phyloP scores from a whole-genome alignment of 2,329 filamentous ascomycete genomes.

The Sphaerostilbella broomeana region DNA sequence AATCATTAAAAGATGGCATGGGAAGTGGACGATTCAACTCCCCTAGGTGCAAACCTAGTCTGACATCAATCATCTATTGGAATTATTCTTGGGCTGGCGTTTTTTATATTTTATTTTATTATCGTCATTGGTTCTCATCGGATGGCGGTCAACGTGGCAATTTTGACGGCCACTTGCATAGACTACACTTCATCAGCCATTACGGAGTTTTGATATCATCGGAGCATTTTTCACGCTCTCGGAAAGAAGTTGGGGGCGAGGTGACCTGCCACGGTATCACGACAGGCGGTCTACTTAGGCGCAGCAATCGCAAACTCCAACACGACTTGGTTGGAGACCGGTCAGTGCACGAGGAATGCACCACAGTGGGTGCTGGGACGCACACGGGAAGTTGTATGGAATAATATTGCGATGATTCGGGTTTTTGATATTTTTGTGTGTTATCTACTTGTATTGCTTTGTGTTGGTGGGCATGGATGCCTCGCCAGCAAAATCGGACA shows the following conservation, averaged over 20 bases:
- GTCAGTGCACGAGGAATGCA: no score
- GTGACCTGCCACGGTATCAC: constrained; percentile 7
- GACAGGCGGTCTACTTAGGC: neutral
- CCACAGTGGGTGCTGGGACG: neutral
- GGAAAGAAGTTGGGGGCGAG: neutral
- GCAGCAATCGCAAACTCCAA: constrained; percentile 1
- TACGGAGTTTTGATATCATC: no score
- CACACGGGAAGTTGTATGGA: no score
- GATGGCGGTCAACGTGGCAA: constrained; percentile 1
- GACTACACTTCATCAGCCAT: constrained; percentile 9
- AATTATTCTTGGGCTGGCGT: no score
- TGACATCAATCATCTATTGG: constrained; percentile 2
- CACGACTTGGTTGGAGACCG: constrained; percentile 3
- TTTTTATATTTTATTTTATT: no score
- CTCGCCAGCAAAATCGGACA: no score
- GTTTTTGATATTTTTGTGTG: no score
- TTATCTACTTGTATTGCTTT: no score
- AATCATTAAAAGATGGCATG: constrained; percentile 8
- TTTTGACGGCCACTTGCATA: constrained; percentile 3
- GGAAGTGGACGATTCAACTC: constrained; percentile 9
- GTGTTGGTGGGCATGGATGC: no score
- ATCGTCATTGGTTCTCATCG: neutral
- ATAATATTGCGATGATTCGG: no score
- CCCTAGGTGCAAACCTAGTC: constrained; percentile 10
- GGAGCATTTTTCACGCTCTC: constrained; percentile 4